A percentile compares a stretch with the other conserved stretches of the same genome.
Conservation (phyloP, 73 alveolate genomes). For the Stentor coeruleus region DNA sequence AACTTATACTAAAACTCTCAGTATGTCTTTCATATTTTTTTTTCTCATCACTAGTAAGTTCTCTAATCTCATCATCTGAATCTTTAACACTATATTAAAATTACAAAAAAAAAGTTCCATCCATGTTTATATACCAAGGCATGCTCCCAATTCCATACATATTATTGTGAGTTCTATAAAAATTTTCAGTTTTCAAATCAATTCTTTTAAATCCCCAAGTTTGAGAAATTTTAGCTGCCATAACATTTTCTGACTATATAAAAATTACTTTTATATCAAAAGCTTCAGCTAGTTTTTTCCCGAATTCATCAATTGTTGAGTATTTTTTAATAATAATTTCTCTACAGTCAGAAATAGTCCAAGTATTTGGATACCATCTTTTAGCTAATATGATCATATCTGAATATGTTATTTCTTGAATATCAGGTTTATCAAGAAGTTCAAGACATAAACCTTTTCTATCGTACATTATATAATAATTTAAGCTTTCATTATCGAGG, state of each 20-base stretch:
- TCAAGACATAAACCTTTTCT: background rate
- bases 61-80: slow-evolving; percentile 5
- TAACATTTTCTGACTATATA: background rate
- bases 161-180: background rate
- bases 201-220: background rate
- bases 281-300: background rate
- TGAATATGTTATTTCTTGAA: too few species aligned
- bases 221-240: background rate
- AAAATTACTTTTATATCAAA: background rate
- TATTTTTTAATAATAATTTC: background rate
- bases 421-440: background rate
- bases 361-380: background rate
- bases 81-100: slow-evolving; percentile 9
- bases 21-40: background rate
- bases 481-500: background rate
- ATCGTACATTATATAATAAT: background rate
- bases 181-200: background rate
- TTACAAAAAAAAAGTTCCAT: slow-evolving; percentile 16
- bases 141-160: background rate
- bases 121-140: background rate
- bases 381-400: background rate
- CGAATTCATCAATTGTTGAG: background rate
- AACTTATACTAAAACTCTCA: background rate
- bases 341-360: background rate
- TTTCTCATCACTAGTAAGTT: background rate